Evolutionary conservation across 2,329 filamentous ascomycete genomes (phyloP).

Genomic region (Sphaerulina vaccinii): DNA sequence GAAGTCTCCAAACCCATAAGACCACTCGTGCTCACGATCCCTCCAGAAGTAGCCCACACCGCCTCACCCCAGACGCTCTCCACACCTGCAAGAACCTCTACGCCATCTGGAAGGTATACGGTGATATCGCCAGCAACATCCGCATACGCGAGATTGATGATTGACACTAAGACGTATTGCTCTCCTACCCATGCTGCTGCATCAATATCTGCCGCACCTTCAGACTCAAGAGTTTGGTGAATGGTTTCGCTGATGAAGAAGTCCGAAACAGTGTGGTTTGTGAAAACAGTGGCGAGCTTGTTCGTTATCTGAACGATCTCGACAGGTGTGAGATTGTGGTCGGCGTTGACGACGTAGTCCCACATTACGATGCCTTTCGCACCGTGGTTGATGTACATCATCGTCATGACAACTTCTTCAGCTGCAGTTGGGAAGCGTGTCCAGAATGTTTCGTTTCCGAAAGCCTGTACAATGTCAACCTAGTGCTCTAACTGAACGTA

Average conservation of each 20-base stretch:
- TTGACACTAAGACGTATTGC: slow-evolving; percentile 40
- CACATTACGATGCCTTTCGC: slow-evolving; percentile 52
- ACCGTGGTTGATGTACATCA: slow-evolving; percentile 50
- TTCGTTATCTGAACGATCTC: slow-evolving; percentile 40
- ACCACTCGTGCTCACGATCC: neutral
- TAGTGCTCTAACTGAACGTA: slow-evolving; percentile 35
- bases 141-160: slow-evolving; percentile 41
- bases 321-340: slow-evolving; percentile 44
- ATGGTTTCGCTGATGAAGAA: slow-evolving; percentile 40
- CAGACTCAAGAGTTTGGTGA: slow-evolving; percentile 25
- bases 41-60: slow-evolving; percentile 10
- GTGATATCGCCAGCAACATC: slow-evolving; percentile 17
- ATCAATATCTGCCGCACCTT: slow-evolving; percentile 38
- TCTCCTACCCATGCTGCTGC: slow-evolving; percentile 44
- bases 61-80: slow-evolving; percentile 24
- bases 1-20: neutral
- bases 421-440: slow-evolving; percentile 43
- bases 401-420: slow-evolving; percentile 49
- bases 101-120: slow-evolving; percentile 20
- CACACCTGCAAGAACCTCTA: neutral
- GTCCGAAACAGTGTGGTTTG: slow-evolving; percentile 31
- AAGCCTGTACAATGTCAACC: neutral
- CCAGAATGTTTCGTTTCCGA: slow-evolving; percentile 43
- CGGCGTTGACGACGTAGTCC: no score
- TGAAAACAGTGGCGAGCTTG: slow-evolving; percentile 42